Evolutionary conservation across 1,284 basidiomycete species (phyloP), one percentile per base, ranked within the genome.

Genomic region (Earliella scabrosa): DNA sequence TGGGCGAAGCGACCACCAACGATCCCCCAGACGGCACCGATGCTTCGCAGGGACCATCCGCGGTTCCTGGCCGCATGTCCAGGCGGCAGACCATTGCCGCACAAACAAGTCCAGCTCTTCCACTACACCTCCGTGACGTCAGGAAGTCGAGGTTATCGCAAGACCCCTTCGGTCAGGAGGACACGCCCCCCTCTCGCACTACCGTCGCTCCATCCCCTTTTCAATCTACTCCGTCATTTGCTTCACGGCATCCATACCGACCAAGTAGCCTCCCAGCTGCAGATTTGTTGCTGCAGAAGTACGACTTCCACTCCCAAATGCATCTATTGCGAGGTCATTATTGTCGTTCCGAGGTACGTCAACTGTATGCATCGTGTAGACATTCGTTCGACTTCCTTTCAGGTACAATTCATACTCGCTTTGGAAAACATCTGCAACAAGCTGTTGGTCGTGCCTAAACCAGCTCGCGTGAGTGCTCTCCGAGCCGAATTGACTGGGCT

Each of bases 391-490:
- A 47, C 36, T 13, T 35, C 14, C 21, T 35, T 54, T 35, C 59
- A 91, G 88, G 79, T 95, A 53, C 86, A 93, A 74, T 97, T 99
- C 71, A 75, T 98, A 32, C 83, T 95, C 35, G 82, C 87, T 7
- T 80, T 99, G 50, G 96, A 98, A 73, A 93, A 91, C 69, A 97
- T 99, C 65, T 95, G 91, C 60, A 96, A 97, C 68, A 85, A 94
- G 45, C 79, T 99, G 36, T 77, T 99, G 55, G 88, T 97, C 26
- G 88, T 99, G 1, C 97, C 97, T 4, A 93, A 94, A 69, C 93
- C 90, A 38, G 97, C 97, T 21, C 87, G 97, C 38, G 90, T 98
- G 24, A 97, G 94, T 68, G 97, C 97, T 16, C 78, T 99, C 41
- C 82, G 97, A 66, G 97, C 97, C 21, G 97, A 99, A 71, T 77